Conservation (phyloP, 2,329 filamentous ascomycete genomes). For the Xylaria sp. region DNA sequence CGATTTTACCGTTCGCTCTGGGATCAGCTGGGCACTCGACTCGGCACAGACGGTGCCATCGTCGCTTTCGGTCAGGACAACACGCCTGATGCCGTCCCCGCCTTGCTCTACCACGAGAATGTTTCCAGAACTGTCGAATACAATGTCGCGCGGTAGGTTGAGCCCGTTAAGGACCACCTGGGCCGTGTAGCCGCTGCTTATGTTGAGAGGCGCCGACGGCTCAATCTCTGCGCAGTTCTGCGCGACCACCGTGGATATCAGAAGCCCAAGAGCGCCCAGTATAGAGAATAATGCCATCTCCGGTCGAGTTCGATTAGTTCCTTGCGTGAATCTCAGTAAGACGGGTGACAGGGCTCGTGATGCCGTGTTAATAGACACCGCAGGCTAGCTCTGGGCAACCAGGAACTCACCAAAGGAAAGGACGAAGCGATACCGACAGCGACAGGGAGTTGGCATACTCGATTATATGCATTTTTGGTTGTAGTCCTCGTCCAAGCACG, state of each 20-base stretch:
- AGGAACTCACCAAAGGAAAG: background rate
- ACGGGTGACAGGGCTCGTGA: background rate
- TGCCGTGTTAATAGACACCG: background rate
- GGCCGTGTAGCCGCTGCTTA: conserved; percentile 23
- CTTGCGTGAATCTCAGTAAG: background rate
- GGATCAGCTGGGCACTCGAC: conserved; percentile 34
- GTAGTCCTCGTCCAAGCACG: background rate
- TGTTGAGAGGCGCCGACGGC: conserved; percentile 14
- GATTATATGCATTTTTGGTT: background rate
- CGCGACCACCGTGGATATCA: conserved; percentile 7
- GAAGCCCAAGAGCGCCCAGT: conserved; percentile 12
- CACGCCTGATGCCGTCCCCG: conserved; percentile 36
- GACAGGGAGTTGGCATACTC: background rate
- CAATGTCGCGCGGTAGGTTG: conserved; percentile 37
- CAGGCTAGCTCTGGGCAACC: background rate
- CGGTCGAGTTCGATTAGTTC: background rate
- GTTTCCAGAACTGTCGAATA: conserved; percentile 42
- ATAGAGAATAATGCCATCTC: conserved; percentile 7
- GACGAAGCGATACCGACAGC: background rate
- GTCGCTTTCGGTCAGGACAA: conserved; percentile 38
- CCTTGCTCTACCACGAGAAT: conserved; percentile 41
- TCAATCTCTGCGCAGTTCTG: conserved; percentile 15
- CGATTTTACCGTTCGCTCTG: conserved; percentile 30
- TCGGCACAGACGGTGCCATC: conserved; percentile 36
- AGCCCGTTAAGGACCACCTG: conserved; percentile 31